Evolutionary conservation across 169 alveolate genomes (phyloP), one percentile per base, ranked within the genome.

Genomic region (Toxoplasma gondii): DNA sequence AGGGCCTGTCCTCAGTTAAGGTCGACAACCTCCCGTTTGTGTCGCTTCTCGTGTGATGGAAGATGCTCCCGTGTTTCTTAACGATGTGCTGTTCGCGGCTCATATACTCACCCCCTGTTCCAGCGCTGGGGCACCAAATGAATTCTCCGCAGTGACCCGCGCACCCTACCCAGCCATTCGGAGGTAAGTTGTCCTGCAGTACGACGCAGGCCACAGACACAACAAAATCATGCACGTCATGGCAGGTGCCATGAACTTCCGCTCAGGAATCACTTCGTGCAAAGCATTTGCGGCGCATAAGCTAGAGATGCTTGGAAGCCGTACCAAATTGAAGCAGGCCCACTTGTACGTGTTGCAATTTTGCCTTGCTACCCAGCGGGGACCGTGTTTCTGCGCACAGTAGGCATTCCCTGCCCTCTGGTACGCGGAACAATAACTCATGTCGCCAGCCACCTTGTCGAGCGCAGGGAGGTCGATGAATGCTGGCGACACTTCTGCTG

Each of bases 61-160:
- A 12, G 58, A n/a, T 29, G 81, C 24, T 29, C 34, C 81, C 5
- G 9, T 69, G 84, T 19, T 74, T n/a, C n/a, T 41, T n/a, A 34
- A n/a, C 19, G 27, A 34, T 74, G 17, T 19, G n/a, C 84, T 34
- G 43, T n/a, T 36, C 0, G 19, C 39, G 12, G 5, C 44, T 1
- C 19, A 36, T 22, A 7, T 36, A 2, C 67, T 82, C 67, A 82
- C 88, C 53, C 10, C 41, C 90, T 27, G 54, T 36, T 29, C 53
- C 90, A 43, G 41, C 38, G 90, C 67, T 43, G 36, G 90, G 90
- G 67, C 90, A 82, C 38, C 19, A 43, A 29, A 43, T 27, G 67
- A 82, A 43, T 44, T 82, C 90, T 82, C 90, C 90, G 64, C 90
- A 82, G 64, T 82, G 90, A 16, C 90, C 90, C 10, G 67, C 64